A percentile compares a stretch with the other conserved stretches of the same genome.
phyloP scores from a whole-genome alignment of 768 basidiomycete genomes.

The Mycena kentingensis region DNA sequence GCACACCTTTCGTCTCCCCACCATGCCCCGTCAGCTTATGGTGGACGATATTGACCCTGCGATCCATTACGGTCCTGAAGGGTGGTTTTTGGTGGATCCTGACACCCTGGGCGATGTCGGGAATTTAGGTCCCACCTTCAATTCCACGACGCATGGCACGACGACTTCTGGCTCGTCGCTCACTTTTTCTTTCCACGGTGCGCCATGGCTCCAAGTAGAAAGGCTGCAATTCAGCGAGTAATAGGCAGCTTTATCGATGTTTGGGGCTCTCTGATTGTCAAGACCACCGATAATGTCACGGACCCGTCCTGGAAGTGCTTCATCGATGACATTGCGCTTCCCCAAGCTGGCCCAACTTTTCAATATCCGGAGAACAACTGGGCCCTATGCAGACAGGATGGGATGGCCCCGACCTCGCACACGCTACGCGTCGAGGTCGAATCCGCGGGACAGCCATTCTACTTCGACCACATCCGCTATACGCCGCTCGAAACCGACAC shows the following conservation, averaged over 20 bases:
- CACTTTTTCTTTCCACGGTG: slow-evolving; percentile 14
- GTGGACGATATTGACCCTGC: slow-evolving; percentile 17
- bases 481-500: slow-evolving; percentile 16
- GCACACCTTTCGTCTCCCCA: too few relatives aligned
- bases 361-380: slow-evolving; percentile 34
- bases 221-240: neutral
- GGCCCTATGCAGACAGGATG: slow-evolving; percentile 28
- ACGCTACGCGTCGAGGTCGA: slow-evolving; percentile 29
- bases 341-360: slow-evolving; percentile 22
- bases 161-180: neutral
- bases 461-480: slow-evolving; percentile 34
- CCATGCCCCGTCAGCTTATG: neutral
- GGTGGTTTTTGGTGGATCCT: slow-evolving; percentile 12
- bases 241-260: slow-evolving; percentile 30
- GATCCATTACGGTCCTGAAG: slow-evolving; percentile 7
- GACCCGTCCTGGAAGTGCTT: slow-evolving; percentile 37
- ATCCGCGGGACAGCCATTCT: slow-evolving; percentile 30
- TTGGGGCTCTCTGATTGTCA: slow-evolving; percentile 23
- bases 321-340: slow-evolving; percentile 29
- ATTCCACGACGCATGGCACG: slow-evolving; percentile 6
- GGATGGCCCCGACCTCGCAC: slow-evolving; percentile 29
- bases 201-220: neutral
- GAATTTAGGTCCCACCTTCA: slow-evolving; percentile 16
- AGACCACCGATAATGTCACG: slow-evolving; percentile 16
- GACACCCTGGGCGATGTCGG: neutral